Conservation (phyloP, 2,329 filamentous ascomycete species). For the Chrysoporthe cubensis region DNA sequence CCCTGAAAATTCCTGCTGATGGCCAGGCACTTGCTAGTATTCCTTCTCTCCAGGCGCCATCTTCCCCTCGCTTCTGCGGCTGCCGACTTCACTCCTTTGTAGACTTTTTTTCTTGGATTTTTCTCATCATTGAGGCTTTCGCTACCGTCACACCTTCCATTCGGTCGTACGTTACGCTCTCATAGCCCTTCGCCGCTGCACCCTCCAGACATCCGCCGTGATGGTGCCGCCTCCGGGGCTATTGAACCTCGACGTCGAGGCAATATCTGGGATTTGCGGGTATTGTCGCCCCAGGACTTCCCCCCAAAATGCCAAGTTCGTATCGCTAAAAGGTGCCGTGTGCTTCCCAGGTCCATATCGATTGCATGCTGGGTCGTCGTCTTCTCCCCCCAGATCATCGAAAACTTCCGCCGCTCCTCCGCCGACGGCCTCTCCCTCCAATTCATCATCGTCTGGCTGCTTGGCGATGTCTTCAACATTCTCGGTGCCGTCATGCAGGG, state of each 20-base stretch:
- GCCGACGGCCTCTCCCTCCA: constrained; percentile 88
- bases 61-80: neutral
- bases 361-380: constrained; percentile 99
- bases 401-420: constrained; percentile 85
- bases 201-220: constrained; percentile 10
- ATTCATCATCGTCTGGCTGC: constrained; percentile 91
- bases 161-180: neutral
- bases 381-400: constrained; percentile 94
- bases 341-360: constrained; percentile 75
- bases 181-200: neutral
- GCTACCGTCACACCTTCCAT: too few relatives aligned
- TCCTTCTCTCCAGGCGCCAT: neutral
- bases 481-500: constrained; percentile 89
- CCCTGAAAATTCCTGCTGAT: constrained; percentile 23
- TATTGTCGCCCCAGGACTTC: constrained; percentile 37
- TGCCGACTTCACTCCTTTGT: neutral
- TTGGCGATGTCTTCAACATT: constrained; percentile 96
- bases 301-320: constrained; percentile 14
- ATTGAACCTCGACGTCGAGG: constrained; percentile 82
- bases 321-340: neutral
- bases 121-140: neutral
- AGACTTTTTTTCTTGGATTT: neutral
- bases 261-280: constrained; percentile 91
- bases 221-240: constrained; percentile 60
- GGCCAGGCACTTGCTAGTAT: neutral